Evolutionary conservation across 495 filamentous ascomycete species (phyloP).

Genomic region (Neurospora sp.): DNA sequence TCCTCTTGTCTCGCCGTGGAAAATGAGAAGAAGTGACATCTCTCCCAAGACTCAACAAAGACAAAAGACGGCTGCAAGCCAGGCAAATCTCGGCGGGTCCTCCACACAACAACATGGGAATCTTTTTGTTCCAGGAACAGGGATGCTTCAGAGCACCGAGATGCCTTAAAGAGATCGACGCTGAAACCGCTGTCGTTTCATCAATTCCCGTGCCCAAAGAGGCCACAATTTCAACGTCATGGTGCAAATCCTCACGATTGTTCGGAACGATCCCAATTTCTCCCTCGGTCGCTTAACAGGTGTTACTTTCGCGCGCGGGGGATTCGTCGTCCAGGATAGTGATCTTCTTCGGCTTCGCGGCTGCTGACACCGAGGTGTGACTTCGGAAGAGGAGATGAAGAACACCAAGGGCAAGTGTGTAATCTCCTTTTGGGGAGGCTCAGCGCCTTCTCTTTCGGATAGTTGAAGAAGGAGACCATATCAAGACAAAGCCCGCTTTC

Average conservation of each 20-base stretch:
- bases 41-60: neutral
- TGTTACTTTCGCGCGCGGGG: neutral
- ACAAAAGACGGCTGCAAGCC: neutral
- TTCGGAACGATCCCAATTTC: neutral
- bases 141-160: neutral
- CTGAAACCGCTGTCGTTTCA: slow-evolving; percentile 22
- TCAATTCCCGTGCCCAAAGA: slow-evolving; percentile 7
- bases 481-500: neutral
- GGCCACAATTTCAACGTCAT: neutral
- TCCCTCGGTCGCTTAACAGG: neutral
- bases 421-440: neutral
- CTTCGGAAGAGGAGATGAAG: neutral
- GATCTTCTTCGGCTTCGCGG: neutral
- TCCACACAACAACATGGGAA: neutral
- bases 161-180: neutral
- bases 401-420: neutral
- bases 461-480: neutral
- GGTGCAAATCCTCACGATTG: neutral
- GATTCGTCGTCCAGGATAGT: neutral
- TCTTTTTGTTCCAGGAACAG: neutral
- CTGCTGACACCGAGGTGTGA: neutral
- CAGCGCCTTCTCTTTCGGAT: neutral
- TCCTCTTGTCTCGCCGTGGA: neutral
- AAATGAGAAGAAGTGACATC: neutral
- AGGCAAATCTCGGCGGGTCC: neutral